Evolutionary conservation across 2,329 filamentous ascomycete species (phyloP).

Genomic region (Aspergillus oerlinghausenensis): DNA sequence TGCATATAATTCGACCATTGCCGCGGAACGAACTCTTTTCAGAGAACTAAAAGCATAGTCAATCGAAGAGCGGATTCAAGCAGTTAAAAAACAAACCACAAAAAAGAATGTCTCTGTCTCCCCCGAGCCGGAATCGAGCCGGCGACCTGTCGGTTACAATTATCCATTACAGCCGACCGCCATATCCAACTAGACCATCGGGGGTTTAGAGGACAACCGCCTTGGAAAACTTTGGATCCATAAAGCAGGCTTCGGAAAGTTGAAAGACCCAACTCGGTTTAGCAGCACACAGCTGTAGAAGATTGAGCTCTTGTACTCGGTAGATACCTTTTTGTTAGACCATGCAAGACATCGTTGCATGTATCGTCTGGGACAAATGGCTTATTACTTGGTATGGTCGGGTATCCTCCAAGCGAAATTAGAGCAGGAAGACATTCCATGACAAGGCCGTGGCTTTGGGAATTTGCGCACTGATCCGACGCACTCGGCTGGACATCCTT

Average conservation of each 20-base stretch:
- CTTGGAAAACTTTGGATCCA: neutral
- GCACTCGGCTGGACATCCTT: too few species aligned
- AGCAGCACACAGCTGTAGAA: neutral
- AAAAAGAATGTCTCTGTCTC: neutral
- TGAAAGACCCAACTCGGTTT: neutral
- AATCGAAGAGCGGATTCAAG: neutral
- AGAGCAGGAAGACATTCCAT: too few species aligned
- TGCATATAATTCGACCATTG: neutral
- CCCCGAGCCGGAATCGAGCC: neutral
- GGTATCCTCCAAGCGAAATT: neutral
- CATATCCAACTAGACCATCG: neutral
- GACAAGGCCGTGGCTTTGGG: too few species aligned
- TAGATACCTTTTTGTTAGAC: neutral
- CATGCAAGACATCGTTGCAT: neutral
- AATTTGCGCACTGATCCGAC: neutral
- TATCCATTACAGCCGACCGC: neutral
- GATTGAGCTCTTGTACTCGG: neutral
- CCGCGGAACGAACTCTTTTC: neutral
- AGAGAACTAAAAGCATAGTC: neutral
- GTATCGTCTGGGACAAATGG: too few species aligned
- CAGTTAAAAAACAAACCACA: neutral
- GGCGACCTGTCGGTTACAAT: neutral
- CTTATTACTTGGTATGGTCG: neutral
- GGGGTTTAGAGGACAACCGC: neutral
- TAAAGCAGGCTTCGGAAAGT: too few species aligned